Conservation (phyloP, 192 early-diverging fungal species). For the Glomus cerebriforme region DNA sequence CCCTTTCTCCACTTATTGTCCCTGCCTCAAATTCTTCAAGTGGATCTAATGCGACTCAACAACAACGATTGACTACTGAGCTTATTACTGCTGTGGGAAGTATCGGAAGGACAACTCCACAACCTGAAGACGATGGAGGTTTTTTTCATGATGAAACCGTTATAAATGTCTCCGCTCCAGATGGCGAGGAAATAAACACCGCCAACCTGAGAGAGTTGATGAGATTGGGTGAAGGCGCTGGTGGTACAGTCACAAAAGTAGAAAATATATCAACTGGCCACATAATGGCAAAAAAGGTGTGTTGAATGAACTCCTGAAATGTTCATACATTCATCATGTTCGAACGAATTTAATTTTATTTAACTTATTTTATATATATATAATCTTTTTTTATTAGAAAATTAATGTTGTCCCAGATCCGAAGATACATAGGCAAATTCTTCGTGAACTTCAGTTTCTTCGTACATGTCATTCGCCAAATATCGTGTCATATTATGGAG, state of each 20-base stretch:
- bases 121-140: conserved; percentile 11
- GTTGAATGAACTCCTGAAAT: conserved; percentile 17
- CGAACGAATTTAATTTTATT: background rate
- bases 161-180: background rate
- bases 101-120: background rate
- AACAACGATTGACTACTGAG: background rate
- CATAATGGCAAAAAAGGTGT: conserved; percentile 94
- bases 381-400: conserved; percentile 36
- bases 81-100: conserved; percentile 10
- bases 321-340: too few relatives aligned
- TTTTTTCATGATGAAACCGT: background rate
- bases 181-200: conserved; percentile 16
- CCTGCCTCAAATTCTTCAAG: conserved; percentile 4
- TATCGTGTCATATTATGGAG: conserved; percentile 95
- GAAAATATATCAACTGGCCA: conserved; percentile 68
- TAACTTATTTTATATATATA: background rate
- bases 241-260: conserved; percentile 89
- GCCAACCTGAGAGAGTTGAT: background rate
- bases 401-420: conserved; percentile 69
- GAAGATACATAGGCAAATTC: conserved; percentile 78
- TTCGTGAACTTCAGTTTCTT: conserved; percentile 90
- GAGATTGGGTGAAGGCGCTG: conserved; percentile 89
- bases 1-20: conserved; percentile 30
- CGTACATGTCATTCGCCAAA: conserved; percentile 87
- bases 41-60: background rate